Conservation (phyloP, 1,139 yeast genomes). For the Suzukiozyma palmioleophila region DNA sequence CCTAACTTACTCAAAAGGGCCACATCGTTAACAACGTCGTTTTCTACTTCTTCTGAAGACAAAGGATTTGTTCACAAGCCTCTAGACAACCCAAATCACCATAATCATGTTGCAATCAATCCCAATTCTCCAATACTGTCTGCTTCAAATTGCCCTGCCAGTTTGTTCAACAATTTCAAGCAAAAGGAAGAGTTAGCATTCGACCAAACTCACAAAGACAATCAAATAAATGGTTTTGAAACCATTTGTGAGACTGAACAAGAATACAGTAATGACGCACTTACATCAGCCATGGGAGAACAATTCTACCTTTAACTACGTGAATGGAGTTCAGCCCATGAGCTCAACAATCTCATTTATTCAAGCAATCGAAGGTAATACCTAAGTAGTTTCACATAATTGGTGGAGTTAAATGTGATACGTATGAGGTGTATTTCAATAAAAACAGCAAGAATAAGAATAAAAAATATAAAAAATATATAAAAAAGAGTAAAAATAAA, state of each 20-base stretch:
- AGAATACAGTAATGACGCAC: too few species aligned
- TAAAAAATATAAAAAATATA: too few species aligned
- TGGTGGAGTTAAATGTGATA: too few species aligned
- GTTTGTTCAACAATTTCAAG: not conserved
- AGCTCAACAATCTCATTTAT: too few species aligned
- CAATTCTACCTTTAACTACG: not conserved
- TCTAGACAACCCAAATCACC: not conserved
- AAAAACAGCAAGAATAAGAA: too few species aligned
- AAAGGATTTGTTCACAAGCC: conserved; percentile 33
- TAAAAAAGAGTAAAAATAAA: too few species aligned
- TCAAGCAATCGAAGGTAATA: too few species aligned
- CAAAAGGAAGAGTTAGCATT: not conserved
- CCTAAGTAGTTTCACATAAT: too few species aligned
- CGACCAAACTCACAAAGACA: not conserved
- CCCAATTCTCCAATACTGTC: not conserved
- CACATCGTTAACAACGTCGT: conserved; percentile 11
- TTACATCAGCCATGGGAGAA: too few species aligned
- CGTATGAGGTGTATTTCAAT: too few species aligned
- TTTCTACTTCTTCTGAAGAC: conserved; percentile 16
- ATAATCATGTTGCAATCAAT: not conserved
- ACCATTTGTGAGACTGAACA: too few species aligned
- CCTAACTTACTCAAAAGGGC: conserved; percentile 11
- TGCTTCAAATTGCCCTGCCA: not conserved
- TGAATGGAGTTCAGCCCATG: not conserved
- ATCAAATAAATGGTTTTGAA: too few species aligned